Percentiles rank a stretch among this genome's conserved stretches.
These are phyloP conservation scores for Calycina marina DNA, from an alignment of 2,329 filamentous ascomycete species.

Conservation along the genomic window DNA sequence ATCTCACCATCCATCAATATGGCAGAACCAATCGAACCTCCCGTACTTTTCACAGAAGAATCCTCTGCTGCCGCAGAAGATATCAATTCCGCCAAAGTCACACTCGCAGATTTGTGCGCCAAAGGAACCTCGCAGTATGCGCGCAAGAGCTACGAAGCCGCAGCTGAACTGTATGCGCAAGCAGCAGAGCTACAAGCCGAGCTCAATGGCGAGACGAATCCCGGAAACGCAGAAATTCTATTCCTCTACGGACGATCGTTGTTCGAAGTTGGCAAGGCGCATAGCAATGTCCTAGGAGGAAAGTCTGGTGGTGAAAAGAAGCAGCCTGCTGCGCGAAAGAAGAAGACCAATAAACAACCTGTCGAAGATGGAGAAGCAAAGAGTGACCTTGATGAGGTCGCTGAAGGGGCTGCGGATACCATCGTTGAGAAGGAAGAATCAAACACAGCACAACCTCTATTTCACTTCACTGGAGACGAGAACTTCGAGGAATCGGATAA, in stretches of 20 bases:
- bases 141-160: constrained; percentile 75
- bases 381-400: constrained; percentile 20
- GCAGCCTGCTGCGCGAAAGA: constrained; percentile 28
- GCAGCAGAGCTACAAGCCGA: constrained; percentile 83
- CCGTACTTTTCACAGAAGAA: constrained; percentile 15
- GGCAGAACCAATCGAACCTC: constrained; percentile 18
- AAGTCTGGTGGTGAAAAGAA: constrained; percentile 48
- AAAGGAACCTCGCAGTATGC: constrained; percentile 76
- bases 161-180: constrained; percentile 75
- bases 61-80: constrained; percentile 15
- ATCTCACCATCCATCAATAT: constrained; percentile 9
- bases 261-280: constrained; percentile 85
- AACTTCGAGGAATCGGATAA: constrained; percentile 79
- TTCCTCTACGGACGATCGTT: constrained; percentile 89
- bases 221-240: constrained; percentile 83
- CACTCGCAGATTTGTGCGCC: constrained; percentile 60
- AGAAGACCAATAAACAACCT: constrained; percentile 26
- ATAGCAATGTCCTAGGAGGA: constrained; percentile 85
- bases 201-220: constrained; percentile 81
- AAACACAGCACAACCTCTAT: constrained; percentile 56
- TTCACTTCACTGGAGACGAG: constrained; percentile 89
- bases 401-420: constrained; percentile 28
- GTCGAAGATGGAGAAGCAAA: constrained; percentile 22
- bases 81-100: constrained; percentile 34
- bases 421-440: constrained; percentile 15